Conservation (phyloP, 805 yeast species). For the Pichia thaimueangensis region DNA sequence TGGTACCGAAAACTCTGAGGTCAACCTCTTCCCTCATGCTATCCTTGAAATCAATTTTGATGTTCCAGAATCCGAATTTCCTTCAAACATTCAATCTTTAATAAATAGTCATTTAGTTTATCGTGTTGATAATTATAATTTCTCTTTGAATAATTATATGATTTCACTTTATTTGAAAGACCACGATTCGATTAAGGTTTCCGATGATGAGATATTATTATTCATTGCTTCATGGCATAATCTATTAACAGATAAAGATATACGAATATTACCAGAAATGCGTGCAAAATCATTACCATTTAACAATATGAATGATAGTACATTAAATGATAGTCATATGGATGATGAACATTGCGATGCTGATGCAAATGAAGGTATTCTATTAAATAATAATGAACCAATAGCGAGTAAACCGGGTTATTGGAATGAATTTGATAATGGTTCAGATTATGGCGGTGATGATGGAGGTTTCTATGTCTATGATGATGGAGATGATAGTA, state of each 20-base stretch:
- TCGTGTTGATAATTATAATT: slow-evolving; percentile 34
- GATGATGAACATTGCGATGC: neutral
- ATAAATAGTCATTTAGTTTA: slow-evolving; percentile 43
- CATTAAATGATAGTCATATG: neutral
- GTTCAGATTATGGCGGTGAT: slow-evolving; percentile 42
- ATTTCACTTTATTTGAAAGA: slow-evolving; percentile 21
- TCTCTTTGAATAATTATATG: slow-evolving; percentile 29
- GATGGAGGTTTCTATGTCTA: slow-evolving; percentile 35
- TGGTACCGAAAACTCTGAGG: slow-evolving; percentile 3
- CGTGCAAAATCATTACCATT: slow-evolving; percentile 6
- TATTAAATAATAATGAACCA: slow-evolving; percentile 28
- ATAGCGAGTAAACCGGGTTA: slow-evolving; percentile 32
- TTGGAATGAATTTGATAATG: slow-evolving; percentile 66
- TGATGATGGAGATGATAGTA: slow-evolving; percentile 26
- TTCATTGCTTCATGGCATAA: slow-evolving; percentile 31
- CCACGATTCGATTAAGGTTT: slow-evolving; percentile 1
- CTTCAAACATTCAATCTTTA: slow-evolving; percentile 34
- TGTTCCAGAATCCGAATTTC: slow-evolving; percentile 28
- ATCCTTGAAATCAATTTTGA: slow-evolving; percentile 44
- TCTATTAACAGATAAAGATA: slow-evolving; percentile 27
- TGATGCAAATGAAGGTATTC: slow-evolving; percentile 20
- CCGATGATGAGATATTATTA: slow-evolving; percentile 22
- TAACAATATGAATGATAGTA: neutral
- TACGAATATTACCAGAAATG: slow-evolving; percentile 39
- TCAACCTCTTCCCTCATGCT: slow-evolving; percentile 39